A percentile compares a stretch with the other conserved stretches of the same genome.
phyloP scores from a whole-genome alignment of 2,329 filamentous ascomycete species.

The Pseudogymnoascus sp. region DNA sequence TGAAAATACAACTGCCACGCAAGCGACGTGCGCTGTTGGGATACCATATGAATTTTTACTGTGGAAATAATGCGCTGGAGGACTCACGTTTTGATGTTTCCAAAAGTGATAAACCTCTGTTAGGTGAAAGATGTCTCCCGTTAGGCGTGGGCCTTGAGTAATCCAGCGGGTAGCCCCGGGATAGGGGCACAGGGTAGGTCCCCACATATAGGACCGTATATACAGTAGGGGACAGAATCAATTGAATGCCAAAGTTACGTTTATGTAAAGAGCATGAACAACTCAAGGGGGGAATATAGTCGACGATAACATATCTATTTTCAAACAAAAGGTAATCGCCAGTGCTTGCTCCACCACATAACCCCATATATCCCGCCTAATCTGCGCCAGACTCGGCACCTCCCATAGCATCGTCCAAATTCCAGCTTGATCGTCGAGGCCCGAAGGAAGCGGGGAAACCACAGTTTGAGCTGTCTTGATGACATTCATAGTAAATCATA shows the following conservation, averaged over 20 bases:
- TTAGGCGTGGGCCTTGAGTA: not conserved
- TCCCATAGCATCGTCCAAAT: not conserved
- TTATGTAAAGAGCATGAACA: not conserved
- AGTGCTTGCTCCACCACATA: not conserved
- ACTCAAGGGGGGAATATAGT: not conserved
- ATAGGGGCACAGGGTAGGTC: not conserved
- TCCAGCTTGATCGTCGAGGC: not conserved
- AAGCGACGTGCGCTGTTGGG: not conserved
- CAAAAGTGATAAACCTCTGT: not conserved
- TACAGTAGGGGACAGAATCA: not conserved
- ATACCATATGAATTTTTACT: not conserved
- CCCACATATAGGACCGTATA: not conserved
- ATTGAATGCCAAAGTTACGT: not conserved
- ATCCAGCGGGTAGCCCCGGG: not conserved
- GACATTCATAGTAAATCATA: not conserved
- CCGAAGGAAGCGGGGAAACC: not conserved
- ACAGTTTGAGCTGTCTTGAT: not conserved
- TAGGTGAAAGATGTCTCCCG: not conserved
- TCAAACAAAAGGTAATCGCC: not conserved
- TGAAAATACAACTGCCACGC: not conserved
- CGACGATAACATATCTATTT: not conserved
- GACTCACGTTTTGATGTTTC: not conserved
- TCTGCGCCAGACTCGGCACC: not conserved
- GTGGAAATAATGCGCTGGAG: not conserved
- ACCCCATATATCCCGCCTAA: not conserved